Evolutionary conservation across 352 stramenopile genomes (phyloP).

Genomic region (Globisporangium barbulae): DNA sequence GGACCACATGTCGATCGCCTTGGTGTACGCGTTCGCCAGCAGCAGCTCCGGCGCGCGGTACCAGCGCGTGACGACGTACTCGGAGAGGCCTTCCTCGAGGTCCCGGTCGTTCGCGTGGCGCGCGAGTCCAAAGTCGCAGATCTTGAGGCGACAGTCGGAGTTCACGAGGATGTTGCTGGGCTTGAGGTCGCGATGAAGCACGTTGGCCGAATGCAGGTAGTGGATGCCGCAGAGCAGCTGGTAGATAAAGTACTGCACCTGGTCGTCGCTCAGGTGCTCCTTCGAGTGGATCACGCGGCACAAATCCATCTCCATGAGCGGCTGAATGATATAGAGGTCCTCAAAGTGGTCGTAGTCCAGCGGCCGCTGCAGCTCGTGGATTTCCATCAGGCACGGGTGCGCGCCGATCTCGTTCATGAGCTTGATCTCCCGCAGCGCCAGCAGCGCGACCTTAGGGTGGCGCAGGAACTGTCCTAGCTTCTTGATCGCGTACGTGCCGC

Average conservation of each 20-base stretch:
- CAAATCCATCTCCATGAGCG: conserved; percentile 98
- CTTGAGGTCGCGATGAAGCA: conserved; percentile 97
- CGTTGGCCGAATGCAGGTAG: conserved; percentile 95
- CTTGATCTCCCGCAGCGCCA: conserved; percentile 85
- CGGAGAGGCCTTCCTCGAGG: conserved; percentile 77
- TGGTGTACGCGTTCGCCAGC: conserved; percentile 80
- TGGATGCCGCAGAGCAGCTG: conserved; percentile 94
- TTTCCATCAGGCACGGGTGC: conserved; percentile 77
- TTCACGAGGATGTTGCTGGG: conserved; percentile 97
- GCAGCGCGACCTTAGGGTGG: conserved; percentile 79
- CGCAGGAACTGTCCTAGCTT: conserved; percentile 84
- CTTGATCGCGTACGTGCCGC: conserved; percentile 87
- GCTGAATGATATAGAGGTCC: conserved; percentile 97
- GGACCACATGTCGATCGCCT: conserved; percentile 93
- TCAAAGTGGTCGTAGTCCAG: conserved; percentile 90
- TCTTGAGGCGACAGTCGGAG: conserved; percentile 85
- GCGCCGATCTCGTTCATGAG: conserved; percentile 82
- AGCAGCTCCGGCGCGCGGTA: conserved; percentile 87
- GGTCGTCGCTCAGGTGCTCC: conserved; percentile 90
- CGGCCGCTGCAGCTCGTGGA: conserved; percentile 80
- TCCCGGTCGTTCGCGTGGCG: conserved; percentile 78
- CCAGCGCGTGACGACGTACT: conserved; percentile 95
- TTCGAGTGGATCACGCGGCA: conserved; percentile 87
- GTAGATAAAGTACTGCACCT: conserved; percentile 97
- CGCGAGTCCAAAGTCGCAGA: conserved; percentile 89